Evolutionary conservation across 2,329 filamentous ascomycete species (phyloP).

Genomic region (Cladosporium sp.): DNA sequence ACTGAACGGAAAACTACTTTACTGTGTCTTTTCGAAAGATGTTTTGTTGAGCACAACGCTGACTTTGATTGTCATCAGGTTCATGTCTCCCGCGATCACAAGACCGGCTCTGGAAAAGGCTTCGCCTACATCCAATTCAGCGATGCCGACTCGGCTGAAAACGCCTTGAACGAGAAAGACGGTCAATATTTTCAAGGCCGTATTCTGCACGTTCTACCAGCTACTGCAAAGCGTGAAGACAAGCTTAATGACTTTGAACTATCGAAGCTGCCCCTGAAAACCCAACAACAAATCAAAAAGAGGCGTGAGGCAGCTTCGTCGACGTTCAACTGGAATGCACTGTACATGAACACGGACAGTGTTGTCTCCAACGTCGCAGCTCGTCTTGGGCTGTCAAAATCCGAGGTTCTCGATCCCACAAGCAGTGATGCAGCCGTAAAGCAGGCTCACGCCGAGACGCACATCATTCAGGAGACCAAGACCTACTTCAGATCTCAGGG

Average conservation of each 20-base stretch:
- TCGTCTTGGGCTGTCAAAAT: slow-evolving; percentile 83
- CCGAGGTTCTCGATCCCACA: slow-evolving; percentile 90
- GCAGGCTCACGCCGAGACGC: slow-evolving; percentile 94
- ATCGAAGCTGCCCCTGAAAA: slow-evolving; percentile 88
- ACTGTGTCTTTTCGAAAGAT: not conserved
- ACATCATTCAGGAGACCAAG: slow-evolving; percentile 94
- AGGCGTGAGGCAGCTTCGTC: slow-evolving; percentile 74
- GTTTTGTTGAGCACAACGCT: not conserved
- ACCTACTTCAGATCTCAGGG: slow-evolving; percentile 83
- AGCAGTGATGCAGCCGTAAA: slow-evolving; percentile 92
- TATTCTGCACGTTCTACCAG: slow-evolving; percentile 84
- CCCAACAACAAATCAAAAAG: slow-evolving; percentile 84
- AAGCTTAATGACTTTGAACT: slow-evolving; percentile 84
- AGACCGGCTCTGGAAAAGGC: slow-evolving; percentile 73
- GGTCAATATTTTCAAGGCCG: slow-evolving; percentile 88
- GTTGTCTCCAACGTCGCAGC: slow-evolving; percentile 86
- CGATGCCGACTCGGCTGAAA: slow-evolving; percentile 66
- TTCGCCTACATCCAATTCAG: slow-evolving; percentile 83
- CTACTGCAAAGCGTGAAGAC: slow-evolving; percentile 73
- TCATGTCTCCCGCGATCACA: slow-evolving; percentile 72
- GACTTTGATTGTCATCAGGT: slow-evolving; percentile 55
- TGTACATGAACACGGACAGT: slow-evolving; percentile 96
- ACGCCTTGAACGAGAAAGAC: slow-evolving; percentile 76
- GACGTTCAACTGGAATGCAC: slow-evolving; percentile 96
- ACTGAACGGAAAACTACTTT: slow-evolving; percentile 45